Evolutionary conservation across 352 stramenopile genomes (phyloP).

Genomic region (Pythium dissotocum): DNA sequence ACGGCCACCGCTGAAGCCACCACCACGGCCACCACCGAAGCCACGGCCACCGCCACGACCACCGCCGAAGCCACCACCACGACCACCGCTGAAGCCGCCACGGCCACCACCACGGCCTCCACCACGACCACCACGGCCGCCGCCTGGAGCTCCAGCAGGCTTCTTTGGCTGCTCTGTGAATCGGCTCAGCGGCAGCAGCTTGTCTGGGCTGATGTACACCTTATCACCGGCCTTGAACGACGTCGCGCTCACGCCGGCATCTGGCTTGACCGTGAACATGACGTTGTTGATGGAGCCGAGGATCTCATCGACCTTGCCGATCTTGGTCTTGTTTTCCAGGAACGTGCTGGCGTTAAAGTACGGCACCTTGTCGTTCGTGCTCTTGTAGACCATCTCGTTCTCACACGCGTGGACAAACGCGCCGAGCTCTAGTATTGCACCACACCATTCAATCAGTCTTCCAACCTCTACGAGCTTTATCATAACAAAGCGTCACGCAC

Average conservation of each 20-base stretch:
- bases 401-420: constrained; percentile 97
- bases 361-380: constrained; percentile 94
- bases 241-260: constrained; percentile 92
- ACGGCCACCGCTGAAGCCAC: constrained; percentile 36
- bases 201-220: constrained; percentile 97
- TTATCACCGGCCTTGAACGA: constrained; percentile 98
- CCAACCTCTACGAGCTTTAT: not conserved
- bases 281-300: constrained; percentile 96
- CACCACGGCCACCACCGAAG: constrained; percentile 45
- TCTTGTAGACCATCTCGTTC: constrained; percentile 98
- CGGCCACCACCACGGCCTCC: constrained; percentile 38
- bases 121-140: constrained; percentile 44
- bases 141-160: constrained; percentile 40
- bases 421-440: constrained; percentile 83
- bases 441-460: constrained; percentile 3
- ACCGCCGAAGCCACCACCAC: constrained; percentile 34
- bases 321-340: constrained; percentile 99
- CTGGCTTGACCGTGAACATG: constrained; percentile 97
- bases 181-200: constrained; percentile 93
- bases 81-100: constrained; percentile 29
- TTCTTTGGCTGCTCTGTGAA: constrained; percentile 94
- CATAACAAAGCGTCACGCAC: constrained; percentile 32
- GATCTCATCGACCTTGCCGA: constrained; percentile 99
- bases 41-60: constrained; percentile 34
- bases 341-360: constrained; percentile 99